Evolutionary conservation across 176 grass and related monocot genomes (phyloP), one percentile per base, ranked within the genome.

Genomic region (Oryza nivara): DNA sequence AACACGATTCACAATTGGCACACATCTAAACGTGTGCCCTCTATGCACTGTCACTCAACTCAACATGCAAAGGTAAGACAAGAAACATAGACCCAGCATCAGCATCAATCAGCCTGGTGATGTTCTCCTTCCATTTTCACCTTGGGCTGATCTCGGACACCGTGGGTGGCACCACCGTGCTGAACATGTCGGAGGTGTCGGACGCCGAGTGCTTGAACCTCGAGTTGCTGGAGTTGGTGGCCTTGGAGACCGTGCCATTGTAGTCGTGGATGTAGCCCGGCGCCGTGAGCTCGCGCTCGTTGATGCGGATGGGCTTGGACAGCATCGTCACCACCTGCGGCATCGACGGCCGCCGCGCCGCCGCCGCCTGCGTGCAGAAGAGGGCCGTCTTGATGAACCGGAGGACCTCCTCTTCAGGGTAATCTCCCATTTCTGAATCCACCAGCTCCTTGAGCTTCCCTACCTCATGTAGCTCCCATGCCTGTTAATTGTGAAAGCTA

Each of bases 351-450:
- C 96, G 80, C 0, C 93, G 89, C 0, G 75, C 82, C 0, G 93
- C 89, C 0, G 93, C 86, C 0, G 96, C 93, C 77, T 98, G 96
- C 3, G 86, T 87, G 89, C 96, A 95, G 77, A 98, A 98, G 68
- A 98, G 91, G 22, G 91, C 96, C 17, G 93, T 86, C 86, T 95
- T 98, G 77, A 95, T 88, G 91, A 82, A 93, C 66, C 81, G 74
- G 51, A 92, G 44, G 67, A 83, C 83, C 67, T 98, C 70, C 51
- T 98, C 96, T 73, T 95, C 91, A n/a, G 96, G 89, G 80, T 84
- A 93, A 36, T 90, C 91, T 48, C 69, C 67, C 1, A 93, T 45
- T 17, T 22, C 15, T 11, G 89, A 16, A 64, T 98, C 96, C 12
- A 93, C 75, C 72, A 93, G 22, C 52, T 95, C 93, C 60, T 88